phyloP scores from a whole-genome alignment of 2,329 filamentous ascomycete species.

The Fusarium oxysporum region DNA sequence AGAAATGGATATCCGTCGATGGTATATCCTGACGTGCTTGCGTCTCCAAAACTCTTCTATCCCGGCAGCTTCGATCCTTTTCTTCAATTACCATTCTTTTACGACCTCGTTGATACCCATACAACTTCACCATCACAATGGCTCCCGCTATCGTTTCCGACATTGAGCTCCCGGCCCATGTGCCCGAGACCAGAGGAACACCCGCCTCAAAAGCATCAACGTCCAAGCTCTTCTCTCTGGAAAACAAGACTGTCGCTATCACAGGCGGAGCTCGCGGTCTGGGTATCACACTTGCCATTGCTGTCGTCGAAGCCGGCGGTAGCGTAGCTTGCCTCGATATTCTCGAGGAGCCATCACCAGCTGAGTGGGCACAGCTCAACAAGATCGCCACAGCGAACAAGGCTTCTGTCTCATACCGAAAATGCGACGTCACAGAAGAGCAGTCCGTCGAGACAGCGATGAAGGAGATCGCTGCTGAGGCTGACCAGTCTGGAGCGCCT shows the following conservation, averaged over 20 bases:
- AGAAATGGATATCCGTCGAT: slow-evolving; percentile 14
- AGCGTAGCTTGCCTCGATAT: slow-evolving; percentile 62
- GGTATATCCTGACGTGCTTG: slow-evolving; percentile 9
- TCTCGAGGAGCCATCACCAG: slow-evolving; percentile 50
- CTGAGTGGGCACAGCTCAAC: slow-evolving; percentile 57
- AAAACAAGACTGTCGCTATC: slow-evolving; percentile 58
- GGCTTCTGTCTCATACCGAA: slow-evolving; percentile 54
- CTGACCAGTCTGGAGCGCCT: slow-evolving; percentile 46
- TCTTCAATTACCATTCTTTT: neutral
- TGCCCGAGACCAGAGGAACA: slow-evolving; percentile 49
- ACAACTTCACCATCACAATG: slow-evolving; percentile 23
- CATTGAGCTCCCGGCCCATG: slow-evolving; percentile 44
- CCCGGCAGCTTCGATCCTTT: neutral
- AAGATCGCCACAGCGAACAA: slow-evolving; percentile 53
- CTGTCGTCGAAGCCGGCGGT: slow-evolving; percentile 62
- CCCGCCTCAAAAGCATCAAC: slow-evolving; percentile 45
- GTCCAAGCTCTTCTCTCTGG: slow-evolving; percentile 58
- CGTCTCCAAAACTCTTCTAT: neutral
- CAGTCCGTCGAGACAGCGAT: slow-evolving; percentile 50
- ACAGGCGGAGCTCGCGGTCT: slow-evolving; percentile 64
- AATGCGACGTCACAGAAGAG: slow-evolving; percentile 62
- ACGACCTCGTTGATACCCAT: neutral
- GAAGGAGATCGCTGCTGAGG: slow-evolving; percentile 52
- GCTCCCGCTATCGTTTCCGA: slow-evolving; percentile 47
- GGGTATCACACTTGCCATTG: slow-evolving; percentile 61